phyloP scores from a whole-genome alignment of 352 stramenopile genomes.

The Pythium plurisporium region DNA sequence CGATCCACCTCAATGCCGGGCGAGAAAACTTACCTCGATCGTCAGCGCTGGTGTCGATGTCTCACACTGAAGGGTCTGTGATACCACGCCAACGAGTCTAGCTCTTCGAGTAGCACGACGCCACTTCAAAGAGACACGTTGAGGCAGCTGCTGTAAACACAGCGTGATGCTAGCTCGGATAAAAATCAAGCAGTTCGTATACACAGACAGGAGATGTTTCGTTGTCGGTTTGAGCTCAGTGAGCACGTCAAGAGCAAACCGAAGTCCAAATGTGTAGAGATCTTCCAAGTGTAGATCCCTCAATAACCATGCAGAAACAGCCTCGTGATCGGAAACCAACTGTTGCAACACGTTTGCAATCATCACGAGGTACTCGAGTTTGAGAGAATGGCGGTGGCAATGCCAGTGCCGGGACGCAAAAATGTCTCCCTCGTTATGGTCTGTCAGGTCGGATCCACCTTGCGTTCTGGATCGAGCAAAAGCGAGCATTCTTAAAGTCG shows the following conservation, averaged over 20 bases:
- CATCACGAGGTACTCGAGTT: neutral
- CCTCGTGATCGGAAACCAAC: neutral
- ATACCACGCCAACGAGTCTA: neutral
- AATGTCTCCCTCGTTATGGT: too few species aligned
- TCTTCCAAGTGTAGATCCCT: neutral
- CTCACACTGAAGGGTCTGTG: neutral
- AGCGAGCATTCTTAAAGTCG: too few species aligned
- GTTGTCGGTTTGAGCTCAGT: too few species aligned
- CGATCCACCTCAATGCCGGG: too few species aligned
- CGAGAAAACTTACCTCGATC: neutral
- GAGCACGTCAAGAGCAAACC: neutral
- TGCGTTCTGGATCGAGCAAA: too few species aligned
- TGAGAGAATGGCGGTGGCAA: too few species aligned
- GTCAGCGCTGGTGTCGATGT: neutral
- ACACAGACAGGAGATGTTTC: neutral
- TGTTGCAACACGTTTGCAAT: neutral
- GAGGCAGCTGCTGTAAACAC: neutral
- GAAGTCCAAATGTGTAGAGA: neutral
- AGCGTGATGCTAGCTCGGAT: neutral
- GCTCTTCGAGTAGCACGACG: neutral
- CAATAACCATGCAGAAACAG: neutral
- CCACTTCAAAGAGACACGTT: neutral
- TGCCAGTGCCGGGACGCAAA: neutral
- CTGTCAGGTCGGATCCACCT: too few species aligned
- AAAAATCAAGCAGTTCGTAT: constrained; percentile 4